Evolutionary conservation across 257 asterid genomes (phyloP).

Genomic region (Plantago elongata): DNA sequence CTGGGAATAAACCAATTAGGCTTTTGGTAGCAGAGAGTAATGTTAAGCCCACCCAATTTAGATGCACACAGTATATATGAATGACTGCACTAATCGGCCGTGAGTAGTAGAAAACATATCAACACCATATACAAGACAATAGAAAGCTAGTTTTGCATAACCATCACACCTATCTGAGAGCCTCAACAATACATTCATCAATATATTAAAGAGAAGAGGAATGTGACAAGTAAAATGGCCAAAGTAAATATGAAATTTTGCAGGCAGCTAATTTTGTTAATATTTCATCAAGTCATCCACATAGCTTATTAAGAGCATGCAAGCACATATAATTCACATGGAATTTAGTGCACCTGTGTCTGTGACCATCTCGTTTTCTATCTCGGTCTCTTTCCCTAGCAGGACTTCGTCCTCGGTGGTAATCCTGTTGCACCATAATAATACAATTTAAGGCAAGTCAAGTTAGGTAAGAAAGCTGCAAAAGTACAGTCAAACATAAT

Average conservation of each 20-base stretch:
- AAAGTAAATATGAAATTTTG: constrained; percentile 1
- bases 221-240: neutral
- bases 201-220: constrained; percentile 9
- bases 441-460: constrained; percentile 13
- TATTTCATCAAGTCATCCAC: neutral
- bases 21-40: too few species aligned
- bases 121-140: too few species aligned
- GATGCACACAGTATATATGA: neutral
- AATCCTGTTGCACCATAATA: constrained; percentile 42
- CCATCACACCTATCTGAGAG: neutral
- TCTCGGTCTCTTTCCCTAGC: constrained; percentile 85
- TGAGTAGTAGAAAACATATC: neutral
- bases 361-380: constrained; percentile 76
- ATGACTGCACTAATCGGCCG: neutral
- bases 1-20: neutral
- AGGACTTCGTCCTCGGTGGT: constrained; percentile 69
- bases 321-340: neutral
- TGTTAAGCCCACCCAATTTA: neutral
- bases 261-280: constrained; percentile 2
- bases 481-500: neutral
- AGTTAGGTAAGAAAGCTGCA: constrained; percentile 17
- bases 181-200: constrained; percentile 6
- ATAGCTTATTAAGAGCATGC: constrained; percentile 4
- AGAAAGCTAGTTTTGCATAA: too few species aligned
- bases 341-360: constrained; percentile 49